These are phyloP conservation scores for Ulmus americana DNA, from an alignment of 331 rosid species.

Conservation along the genomic window DNA sequence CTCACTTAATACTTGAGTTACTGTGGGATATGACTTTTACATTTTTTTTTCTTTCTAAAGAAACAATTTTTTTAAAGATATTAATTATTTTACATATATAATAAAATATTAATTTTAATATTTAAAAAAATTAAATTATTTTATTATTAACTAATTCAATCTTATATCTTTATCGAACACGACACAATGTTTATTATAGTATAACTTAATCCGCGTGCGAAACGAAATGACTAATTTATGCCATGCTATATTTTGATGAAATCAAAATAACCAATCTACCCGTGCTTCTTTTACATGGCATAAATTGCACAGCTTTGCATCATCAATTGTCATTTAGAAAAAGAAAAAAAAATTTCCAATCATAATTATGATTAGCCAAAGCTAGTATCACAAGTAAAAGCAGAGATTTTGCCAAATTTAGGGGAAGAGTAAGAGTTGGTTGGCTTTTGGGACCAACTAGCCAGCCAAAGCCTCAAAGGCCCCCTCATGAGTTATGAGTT, in stretches of 20 bases:
- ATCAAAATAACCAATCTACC: slow-evolving; percentile 25
- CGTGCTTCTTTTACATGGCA: background rate
- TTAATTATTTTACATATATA: too few relatives aligned
- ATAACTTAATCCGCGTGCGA: too few relatives aligned
- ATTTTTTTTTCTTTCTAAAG: too few relatives aligned
- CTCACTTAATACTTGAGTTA: too few relatives aligned
- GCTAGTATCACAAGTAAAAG: slow-evolving; percentile 31
- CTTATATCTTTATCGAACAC: too few relatives aligned
- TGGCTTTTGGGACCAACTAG: slow-evolving; percentile 29
- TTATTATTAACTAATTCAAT: too few relatives aligned
- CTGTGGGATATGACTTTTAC: too few relatives aligned
- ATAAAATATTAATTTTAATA: too few relatives aligned
- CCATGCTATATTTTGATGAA: background rate
- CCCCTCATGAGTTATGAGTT: slow-evolving; percentile 75
- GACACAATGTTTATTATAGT: too few relatives aligned
- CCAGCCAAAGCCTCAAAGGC: slow-evolving; percentile 24
- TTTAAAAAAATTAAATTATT: too few relatives aligned
- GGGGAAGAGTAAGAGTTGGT: slow-evolving; percentile 15
- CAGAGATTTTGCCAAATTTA: slow-evolving; percentile 27
- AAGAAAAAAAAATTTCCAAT: slow-evolving; percentile 12
- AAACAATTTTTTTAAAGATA: too few relatives aligned
- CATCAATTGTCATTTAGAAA: slow-evolving; percentile 46
- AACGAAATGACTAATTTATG: too few relatives aligned
- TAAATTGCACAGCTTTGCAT: slow-evolving; percentile 23
- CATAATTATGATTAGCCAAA: slow-evolving; percentile 39